A percentile compares a stretch with the other conserved stretches of the same genome.
Evolutionary conservation across 495 filamentous ascomycete genomes (phyloP).

Genomic region (Bryoglossum gracile): DNA sequence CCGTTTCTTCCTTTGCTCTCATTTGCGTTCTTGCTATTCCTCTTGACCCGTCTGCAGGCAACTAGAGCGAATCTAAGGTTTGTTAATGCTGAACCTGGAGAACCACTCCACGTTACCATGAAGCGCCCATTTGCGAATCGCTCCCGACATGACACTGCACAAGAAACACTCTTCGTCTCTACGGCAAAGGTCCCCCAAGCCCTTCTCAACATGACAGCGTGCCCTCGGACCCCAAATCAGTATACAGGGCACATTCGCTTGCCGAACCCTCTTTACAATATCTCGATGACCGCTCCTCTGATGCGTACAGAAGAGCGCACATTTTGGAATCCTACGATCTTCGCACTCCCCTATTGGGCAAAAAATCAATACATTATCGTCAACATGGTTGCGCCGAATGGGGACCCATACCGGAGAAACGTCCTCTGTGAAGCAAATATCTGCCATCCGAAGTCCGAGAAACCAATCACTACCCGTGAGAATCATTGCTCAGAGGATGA

Average conservation of each 20-base stretch:
- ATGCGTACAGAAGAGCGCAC: conserved; percentile 20
- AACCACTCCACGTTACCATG: no score
- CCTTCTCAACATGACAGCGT: no score
- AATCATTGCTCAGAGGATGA: conserved; percentile 30
- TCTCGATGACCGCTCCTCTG: conserved; percentile 28
- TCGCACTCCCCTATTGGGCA: conserved; percentile 34
- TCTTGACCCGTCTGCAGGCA: no score
- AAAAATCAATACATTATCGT: conserved; percentile 34
- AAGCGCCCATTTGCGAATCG: no score
- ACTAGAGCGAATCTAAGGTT: no score
- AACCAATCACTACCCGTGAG: conserved; percentile 20
- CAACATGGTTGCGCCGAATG: conserved; percentile 30
- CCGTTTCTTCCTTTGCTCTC: no score
- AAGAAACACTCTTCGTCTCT: no score
- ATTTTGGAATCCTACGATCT: conserved; percentile 37
- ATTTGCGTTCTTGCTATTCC: no score
- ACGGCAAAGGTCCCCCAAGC: no score
- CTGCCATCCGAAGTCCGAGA: conserved; percentile 23
- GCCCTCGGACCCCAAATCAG: conserved; percentile 25
- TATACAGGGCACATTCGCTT: conserved; percentile 31
- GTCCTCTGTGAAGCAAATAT: conserved; percentile 35
- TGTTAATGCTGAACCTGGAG: no score
- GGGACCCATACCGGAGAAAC: conserved; percentile 30
- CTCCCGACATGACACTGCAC: no score
- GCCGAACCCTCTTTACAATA: conserved; percentile 28